Base-by-base conservation (phyloP, 2,329 filamentous ascomycete species). In the Cladosporium sp. region DNA sequence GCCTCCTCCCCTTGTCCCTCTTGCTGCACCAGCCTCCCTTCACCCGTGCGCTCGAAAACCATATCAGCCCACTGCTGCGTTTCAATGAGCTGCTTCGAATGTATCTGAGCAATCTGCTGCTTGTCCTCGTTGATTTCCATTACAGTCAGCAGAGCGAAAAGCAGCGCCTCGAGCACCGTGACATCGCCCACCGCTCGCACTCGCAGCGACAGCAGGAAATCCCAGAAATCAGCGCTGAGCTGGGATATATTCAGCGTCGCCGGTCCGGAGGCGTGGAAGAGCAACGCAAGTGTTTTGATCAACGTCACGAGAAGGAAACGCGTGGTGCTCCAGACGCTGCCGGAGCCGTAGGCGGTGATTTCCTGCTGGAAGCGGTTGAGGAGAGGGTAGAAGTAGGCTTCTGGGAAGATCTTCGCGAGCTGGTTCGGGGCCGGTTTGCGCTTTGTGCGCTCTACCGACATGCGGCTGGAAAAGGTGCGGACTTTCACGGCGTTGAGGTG, bases 341-440 rank as follows among this genome's bases (percentile, higher is more conserved):
- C 47, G 29, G 57, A 54, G n/a, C 64, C 61, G 44, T 67, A 68
- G 12, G 62, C 57, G 7, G 63, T 58, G 13, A 66, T 38, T 30
- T 67, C 65, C 48, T 65, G 64, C 51, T 68, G 64, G 43, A 65
- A 95, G 37, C 89, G 84, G 0, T 86, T 86, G 0, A 86, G 86
- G 8, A 99, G 76, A 0, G 93, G 92, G 56, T 86, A 87, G 79
- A 97, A 96, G 74, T 96, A 93, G 13, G 79, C 80, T 0, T 83
- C 76, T 0, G 84, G 80, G 20, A 97, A 81, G 20, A 95, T 73
- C 44, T 84, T 82, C 32, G 91, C 86, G 0, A 95, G 83, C 7
- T 84, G 84, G 64, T 95, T 96, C 12, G 86, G 85, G 3, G 83
- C 75, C 50, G 76, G 76, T 43, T 74, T 77, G 43, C 79, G 74